Percentiles rank a stretch among this genome's conserved stretches.
phyloP scores from a whole-genome alignment of 2,329 filamentous ascomycete genomes.

The Fusarium verrucosum region DNA sequence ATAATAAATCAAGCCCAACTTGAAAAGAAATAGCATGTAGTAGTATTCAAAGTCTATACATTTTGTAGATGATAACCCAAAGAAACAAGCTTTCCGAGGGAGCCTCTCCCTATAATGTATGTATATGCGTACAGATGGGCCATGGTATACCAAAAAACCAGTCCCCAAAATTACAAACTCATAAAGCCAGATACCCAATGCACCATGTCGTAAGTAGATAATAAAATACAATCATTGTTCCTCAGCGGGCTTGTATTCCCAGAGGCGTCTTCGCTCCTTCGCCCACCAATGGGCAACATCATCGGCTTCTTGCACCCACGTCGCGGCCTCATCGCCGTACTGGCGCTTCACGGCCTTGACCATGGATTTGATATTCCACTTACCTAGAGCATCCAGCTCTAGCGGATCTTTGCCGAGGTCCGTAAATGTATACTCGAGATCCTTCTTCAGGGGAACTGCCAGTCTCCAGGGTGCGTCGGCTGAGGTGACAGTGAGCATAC shows the following conservation, averaged over 20 bases:
- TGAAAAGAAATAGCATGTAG: background rate
- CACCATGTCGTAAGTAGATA: conserved; percentile 30
- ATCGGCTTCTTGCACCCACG: conserved; percentile 43
- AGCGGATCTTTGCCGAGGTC: conserved; percentile 44
- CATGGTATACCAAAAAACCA: conserved; percentile 23
- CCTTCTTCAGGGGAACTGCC: conserved; percentile 46
- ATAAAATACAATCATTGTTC: conserved; percentile 14
- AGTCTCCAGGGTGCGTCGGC: conserved; percentile 47
- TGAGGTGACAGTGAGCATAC: conserved; percentile 47
- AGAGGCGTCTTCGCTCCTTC: conserved; percentile 34
- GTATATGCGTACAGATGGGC: conserved; percentile 31
- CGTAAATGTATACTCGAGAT: conserved; percentile 48
- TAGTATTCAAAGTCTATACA: conserved; percentile 21
- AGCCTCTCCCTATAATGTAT: conserved; percentile 26
- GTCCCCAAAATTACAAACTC: conserved; percentile 13
- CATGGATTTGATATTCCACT: conserved; percentile 41
- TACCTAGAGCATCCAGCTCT: conserved; percentile 41
- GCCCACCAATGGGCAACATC: conserved; percentile 37
- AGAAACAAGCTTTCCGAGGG: conserved; percentile 20
- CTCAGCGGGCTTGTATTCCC: conserved; percentile 31
- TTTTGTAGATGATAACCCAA: background rate
- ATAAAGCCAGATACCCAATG: conserved; percentile 25
- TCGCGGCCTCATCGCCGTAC: conserved; percentile 35
- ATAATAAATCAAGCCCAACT: background rate
- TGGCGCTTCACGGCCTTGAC: conserved; percentile 39